Percentiles rank a stretch among this genome's conserved stretches.
phyloP scores from a whole-genome alignment of 2,329 filamentous ascomycete genomes.

The Verticillium tricorpus region DNA sequence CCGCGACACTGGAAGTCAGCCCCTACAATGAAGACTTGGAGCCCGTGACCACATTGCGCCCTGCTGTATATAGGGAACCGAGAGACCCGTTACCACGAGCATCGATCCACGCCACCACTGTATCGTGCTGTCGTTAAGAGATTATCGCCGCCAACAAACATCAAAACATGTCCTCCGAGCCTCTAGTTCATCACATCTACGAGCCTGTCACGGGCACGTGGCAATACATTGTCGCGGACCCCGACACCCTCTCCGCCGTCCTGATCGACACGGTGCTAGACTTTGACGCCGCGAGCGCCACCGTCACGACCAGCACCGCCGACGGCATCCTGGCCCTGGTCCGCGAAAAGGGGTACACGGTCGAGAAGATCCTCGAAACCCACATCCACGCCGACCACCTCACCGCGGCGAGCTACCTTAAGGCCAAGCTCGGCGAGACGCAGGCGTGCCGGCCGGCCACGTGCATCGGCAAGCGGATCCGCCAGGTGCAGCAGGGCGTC shows the following conservation, averaged over 20 bases:
- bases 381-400: slow-evolving; percentile 53
- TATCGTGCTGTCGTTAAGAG: background rate
- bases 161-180: slow-evolving; percentile 14
- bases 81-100: too few species aligned
- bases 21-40: too few species aligned
- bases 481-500: slow-evolving; percentile 35
- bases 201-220: slow-evolving; percentile 38
- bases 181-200: slow-evolving; percentile 28
- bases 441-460: slow-evolving; percentile 18
- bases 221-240: slow-evolving; percentile 52
- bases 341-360: slow-evolving; percentile 34
- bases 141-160: background rate
- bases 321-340: slow-evolving; percentile 40
- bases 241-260: slow-evolving; percentile 34
- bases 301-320: slow-evolving; percentile 42
- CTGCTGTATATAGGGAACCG: too few species aligned
- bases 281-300: slow-evolving; percentile 32
- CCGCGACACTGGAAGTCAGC: too few species aligned
- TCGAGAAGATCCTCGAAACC: slow-evolving; percentile 51
- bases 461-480: slow-evolving; percentile 39
- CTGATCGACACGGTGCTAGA: slow-evolving; percentile 57
- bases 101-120: background rate
- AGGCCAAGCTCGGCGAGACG: slow-evolving; percentile 28
- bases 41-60: too few species aligned
- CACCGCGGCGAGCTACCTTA: slow-evolving; percentile 49